Evolutionary conservation across 805 yeast genomes (phyloP), one percentile per base, ranked within the genome.

Genomic region (Clavispora carvajalis): DNA sequence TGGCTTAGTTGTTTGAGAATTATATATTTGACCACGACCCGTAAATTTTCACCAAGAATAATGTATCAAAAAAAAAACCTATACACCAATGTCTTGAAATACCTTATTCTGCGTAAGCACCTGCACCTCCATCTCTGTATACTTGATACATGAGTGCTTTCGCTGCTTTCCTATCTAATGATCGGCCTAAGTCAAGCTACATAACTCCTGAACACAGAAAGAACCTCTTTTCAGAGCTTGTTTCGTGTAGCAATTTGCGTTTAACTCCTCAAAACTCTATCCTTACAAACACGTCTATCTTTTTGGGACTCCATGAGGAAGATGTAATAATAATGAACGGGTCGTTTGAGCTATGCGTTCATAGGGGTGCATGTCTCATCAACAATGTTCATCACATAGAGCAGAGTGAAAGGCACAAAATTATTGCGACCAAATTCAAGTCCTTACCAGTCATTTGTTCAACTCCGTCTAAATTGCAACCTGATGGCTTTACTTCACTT

Each of bases 251-350:
- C 18, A 43, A 33, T 30, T 36, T 45, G 17, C 15, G 22, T 6
- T 41, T 38, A 26, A 28, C 45, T 12, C 25, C 44, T 12, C 10
- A 24, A 6, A 50, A 50, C 33, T 29, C 51, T n/a, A 33, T 46
- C 9, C 45, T 36, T 26, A 39, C 48, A 3, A 43, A 41, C 11
- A 30, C 39, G 16, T 42, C 52, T 16, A 38, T 48, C 30, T 19
- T 43, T 13, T 22, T 77, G 31, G 80, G 77, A 0, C 60, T 79
- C 24, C 69, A 65, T 39, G 46, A 55, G 2, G 56, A 59, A 21
- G 77, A 78, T 41, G 63, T 53, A 37, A 43, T 79, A 3, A 48
- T 76, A 29, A 39, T 79, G 1, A 59, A 63, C 40, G 84, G 85
- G 1, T 77, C 71, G 43, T 77, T 65, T 46, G 49, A 34, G 4